Base-by-base conservation (phyloP, 177 flowering plant species). In the Vitis hybrid region DNA sequence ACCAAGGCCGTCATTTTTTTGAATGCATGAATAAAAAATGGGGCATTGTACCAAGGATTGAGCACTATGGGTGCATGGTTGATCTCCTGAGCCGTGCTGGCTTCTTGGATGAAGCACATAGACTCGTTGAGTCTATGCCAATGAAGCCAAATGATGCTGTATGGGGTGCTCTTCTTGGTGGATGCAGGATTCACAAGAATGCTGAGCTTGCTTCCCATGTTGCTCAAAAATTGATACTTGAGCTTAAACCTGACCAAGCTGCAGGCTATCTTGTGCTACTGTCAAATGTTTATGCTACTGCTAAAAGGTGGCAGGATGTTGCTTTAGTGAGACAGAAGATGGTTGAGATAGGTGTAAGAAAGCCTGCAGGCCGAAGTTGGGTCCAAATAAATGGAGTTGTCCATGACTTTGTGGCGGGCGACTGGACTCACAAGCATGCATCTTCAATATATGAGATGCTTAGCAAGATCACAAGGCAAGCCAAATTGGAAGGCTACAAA, bases 41-140 rank as follows among this genome's bases (percentile, higher is more conserved):
- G 68, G 77, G 79, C 18, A 74, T 87, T 58, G 64, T 56, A 50
- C 87, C 88, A 2, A 67, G 61, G 75, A 80, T 86, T 56, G 83
- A 84, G 75, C 93, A 89, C 60, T 90, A 87, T 58, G 91, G 94
- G 1, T 88, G 94, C 79, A 82, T 90, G 94, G 90, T 91, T 40
- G 94, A 90, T 78, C 73, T 91, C 49, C 67, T 90, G 62, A 90
- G 94, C 58, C 89, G 94, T 18, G 89, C 89, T 14, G 97, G 94
- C 10, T 72, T 70, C 27, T 67, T 88, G 30, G 85, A 83, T 19
- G 93, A 91, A 78, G 97, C 94, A 15, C 55, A 62, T 8, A 24
- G 67, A 56, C 81, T 88, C 52, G 72, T 88, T 49, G 70, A 80
- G 61, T 64, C 72, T 2, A 85, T 88, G 88, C 92, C 89, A 5